These are phyloP conservation scores for Corchorus olitorius DNA, from an alignment of 345 rosid species.

Conservation along the genomic window DNA sequence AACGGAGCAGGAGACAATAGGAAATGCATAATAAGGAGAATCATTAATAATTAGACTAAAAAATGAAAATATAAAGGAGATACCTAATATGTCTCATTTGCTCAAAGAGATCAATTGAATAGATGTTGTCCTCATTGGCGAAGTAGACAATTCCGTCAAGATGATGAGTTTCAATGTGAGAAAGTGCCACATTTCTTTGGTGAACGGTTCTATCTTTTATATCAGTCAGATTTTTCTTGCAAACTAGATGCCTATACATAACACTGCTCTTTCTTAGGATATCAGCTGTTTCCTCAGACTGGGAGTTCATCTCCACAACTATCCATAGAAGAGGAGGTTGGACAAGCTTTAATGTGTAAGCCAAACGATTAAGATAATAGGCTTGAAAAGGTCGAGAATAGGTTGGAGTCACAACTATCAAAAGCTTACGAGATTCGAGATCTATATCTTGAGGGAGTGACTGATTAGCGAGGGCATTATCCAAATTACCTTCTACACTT, in stretches of 20 bases:
- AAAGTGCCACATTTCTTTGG: constrained; percentile 61
- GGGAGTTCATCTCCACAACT: constrained; percentile 61
- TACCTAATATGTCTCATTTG: constrained; percentile 66
- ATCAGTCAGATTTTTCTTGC: constrained; percentile 51
- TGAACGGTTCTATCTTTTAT: constrained; percentile 45
- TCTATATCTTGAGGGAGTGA: constrained; percentile 27
- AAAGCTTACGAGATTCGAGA: constrained; percentile 35
- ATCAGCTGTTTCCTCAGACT: constrained; percentile 58
- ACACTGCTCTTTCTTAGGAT: constrained; percentile 53
- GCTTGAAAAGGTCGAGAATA: constrained; percentile 43
- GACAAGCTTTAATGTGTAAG: constrained; percentile 46
- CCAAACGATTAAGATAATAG: constrained; percentile 54
- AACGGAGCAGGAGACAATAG: not conserved
- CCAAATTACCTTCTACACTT: constrained; percentile 2
- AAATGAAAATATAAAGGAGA: not conserved
- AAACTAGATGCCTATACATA: constrained; percentile 63
- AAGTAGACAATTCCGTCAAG: constrained; percentile 67
- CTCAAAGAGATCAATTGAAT: constrained; percentile 50
- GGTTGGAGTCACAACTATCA: constrained; percentile 64
- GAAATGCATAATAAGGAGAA: not conserved
- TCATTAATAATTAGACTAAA: not conserved
- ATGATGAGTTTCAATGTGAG: constrained; percentile 62
- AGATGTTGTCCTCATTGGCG: constrained; percentile 50
- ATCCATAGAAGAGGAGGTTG: constrained; percentile 68
- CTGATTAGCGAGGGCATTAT: constrained; percentile 14